A percentile compares a stretch with the other conserved stretches of the same genome.
Conservation (phyloP, 2,329 filamentous ascomycete genomes). For the Arthrinium phaeospermum region DNA sequence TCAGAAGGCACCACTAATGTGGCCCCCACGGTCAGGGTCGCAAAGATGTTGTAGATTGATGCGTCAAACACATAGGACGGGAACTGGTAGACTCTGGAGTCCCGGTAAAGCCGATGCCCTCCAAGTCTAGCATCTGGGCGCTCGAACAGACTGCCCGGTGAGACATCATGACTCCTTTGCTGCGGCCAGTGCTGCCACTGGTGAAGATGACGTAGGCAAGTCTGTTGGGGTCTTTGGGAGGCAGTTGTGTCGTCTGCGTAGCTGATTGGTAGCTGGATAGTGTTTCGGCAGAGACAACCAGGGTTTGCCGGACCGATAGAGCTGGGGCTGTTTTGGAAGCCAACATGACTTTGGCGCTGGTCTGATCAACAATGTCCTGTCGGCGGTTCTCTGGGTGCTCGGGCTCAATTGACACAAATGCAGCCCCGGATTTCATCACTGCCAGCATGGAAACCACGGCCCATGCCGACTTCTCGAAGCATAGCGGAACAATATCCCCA, state of each 20-base stretch:
- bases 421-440: slow-evolving; percentile 42
- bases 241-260: neutral
- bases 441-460: slow-evolving; percentile 40
- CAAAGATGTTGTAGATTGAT: slow-evolving; percentile 20
- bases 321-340: neutral
- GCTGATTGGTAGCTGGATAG: neutral
- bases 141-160: slow-evolving; percentile 21
- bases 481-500: slow-evolving; percentile 39
- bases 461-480: slow-evolving; percentile 43
- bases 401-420: slow-evolving; percentile 32
- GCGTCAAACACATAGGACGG: slow-evolving; percentile 24
- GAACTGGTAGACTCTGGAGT: slow-evolving; percentile 39
- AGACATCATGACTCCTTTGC: slow-evolving; percentile 24
- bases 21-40: slow-evolving; percentile 15
- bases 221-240: neutral
- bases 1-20: slow-evolving; percentile 22
- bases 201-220: slow-evolving; percentile 23
- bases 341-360: slow-evolving; percentile 20
- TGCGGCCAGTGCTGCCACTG: slow-evolving; percentile 24
- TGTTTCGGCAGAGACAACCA: neutral
- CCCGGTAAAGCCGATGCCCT: slow-evolving; percentile 49
- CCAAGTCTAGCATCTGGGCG: neutral
- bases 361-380: slow-evolving; percentile 3
- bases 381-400: slow-evolving; percentile 14
- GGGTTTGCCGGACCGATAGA: neutral